Evolutionary conservation across 257 asterid species (phyloP), one percentile per base, ranked within the genome.

Genomic region (Solanum lycopersicoides): DNA sequence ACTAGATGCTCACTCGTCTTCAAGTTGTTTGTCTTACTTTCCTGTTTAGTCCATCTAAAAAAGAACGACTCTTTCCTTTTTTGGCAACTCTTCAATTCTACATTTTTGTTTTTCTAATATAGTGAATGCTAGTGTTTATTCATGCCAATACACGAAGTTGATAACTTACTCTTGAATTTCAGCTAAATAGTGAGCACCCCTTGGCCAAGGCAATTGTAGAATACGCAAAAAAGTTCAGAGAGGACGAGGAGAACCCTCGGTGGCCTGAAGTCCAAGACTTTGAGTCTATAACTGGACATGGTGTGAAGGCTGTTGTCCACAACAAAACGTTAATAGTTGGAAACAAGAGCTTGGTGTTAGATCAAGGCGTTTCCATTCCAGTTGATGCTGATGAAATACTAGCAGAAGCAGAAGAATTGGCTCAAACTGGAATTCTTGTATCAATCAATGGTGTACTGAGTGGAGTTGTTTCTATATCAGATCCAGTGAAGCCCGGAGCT

Each of bases 171-270:
- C 85, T 80, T 80, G 65, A 80, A 80, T 80, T 25, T 80, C 68
- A 87, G 87, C 84, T 71, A 56, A 88, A 85, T 77, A 88, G 90
- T 45, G 88, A 88, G 86, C 90, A 88, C 9, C 90, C 90, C 34
- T 88, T 85, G 53, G 90, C 90, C 77, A 88, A 88, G 71, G 90
- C 88, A 25, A 76, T 85, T 41, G 90, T 88, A n/a, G 90, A 88
- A 68, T 85, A 88, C 21, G 88, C 90, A 4, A 84, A 85, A 44
- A 84, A 85, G 53, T 84, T 74, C 63, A 82, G 74, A 82, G 74
- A 87, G 50, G 82, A 80, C 0, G 82, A 80, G 60, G 82, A 80
- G 82, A 53, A 83, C 35, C 41, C 34, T 16, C 25, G 14, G 21
- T 84, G 87, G 87, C 83, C 87, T 45, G 89, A 82, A n/a, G 87